Evolutionary conservation across 2,329 filamentous ascomycete species (phyloP).

Genomic region (Exserohilum turcica): DNA sequence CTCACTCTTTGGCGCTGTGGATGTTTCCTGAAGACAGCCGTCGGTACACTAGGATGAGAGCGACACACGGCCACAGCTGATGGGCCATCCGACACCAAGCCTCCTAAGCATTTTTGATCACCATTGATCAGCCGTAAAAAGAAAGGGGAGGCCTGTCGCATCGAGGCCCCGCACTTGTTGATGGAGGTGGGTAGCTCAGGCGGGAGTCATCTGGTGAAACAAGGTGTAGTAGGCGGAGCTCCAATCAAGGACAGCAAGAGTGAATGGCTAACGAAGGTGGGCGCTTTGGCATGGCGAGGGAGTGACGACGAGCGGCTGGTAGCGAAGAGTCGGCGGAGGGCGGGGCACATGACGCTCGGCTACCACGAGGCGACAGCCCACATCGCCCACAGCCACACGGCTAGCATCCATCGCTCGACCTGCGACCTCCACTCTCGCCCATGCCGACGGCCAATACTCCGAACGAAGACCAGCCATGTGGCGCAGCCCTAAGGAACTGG

Average conservation of each 20-base stretch:
- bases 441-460: conserved; percentile 3
- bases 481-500: conserved; percentile 19
- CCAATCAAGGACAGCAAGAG: conserved; percentile 13
- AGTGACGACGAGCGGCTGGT: conserved; percentile 14
- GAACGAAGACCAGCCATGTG: conserved; percentile 19
- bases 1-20: conserved; percentile 1
- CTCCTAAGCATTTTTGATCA: conserved; percentile 4
- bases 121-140: conserved; percentile 14
- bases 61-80: not conserved
- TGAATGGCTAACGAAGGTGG: conserved; percentile 5
- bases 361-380: conserved; percentile 4
- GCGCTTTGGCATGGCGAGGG: conserved; percentile 15
- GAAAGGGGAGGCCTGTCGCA: conserved; percentile 3
- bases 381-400: conserved; percentile 12
- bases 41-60: too few relatives aligned
- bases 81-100: conserved; percentile 18
- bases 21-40: too few relatives aligned
- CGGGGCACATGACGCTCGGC: conserved; percentile 4
- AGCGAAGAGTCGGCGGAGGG: conserved; percentile 16
- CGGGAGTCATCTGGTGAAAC: conserved; percentile 18
- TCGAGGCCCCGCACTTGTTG: not conserved
- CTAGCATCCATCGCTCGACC: conserved; percentile 10
- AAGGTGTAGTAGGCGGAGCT: conserved; percentile 4
- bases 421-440: conserved; percentile 1
- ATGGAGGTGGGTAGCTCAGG: conserved; percentile 8